Evolutionary conservation across 768 basidiomycete genomes (phyloP), one percentile per base, ranked within the genome.

Genomic region (Boletus sp.): DNA sequence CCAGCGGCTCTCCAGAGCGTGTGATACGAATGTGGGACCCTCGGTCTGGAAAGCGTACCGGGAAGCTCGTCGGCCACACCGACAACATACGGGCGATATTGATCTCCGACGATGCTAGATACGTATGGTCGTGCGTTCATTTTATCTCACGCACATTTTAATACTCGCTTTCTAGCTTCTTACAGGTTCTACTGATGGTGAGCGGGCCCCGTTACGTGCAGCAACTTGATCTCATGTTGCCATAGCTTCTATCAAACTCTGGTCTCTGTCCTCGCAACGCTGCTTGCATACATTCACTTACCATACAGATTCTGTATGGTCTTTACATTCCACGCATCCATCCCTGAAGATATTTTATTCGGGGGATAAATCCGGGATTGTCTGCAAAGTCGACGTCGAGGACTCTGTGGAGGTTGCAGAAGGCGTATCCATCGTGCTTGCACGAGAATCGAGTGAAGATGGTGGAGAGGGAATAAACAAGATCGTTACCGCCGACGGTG

Each of bases 221-320:
- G 7, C 40, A 25, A 7, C 25, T 50, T 50, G 29, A 65, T 64
- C 59, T 54, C 46, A 63, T 55, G 6, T 52, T 30, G 56, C 49
- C n/a, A 46, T 59, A 77, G 75, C 91, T 10, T 93, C 92, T 4
- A 82, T 93, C 70, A 98, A 96, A 68, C 81, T 98, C 29, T 99
- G 97, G 97, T 98, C 95, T 1, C 77, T 98, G 17, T 72, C 81
- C 1, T 83, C 91, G 0, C 94, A 98, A 66, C 81, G 90, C 11
- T 96, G 93, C 64, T 74, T 99, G 15, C 94, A 99, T 64, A 98
- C 96, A 2, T 99, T 98, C 74, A 90, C 91, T 0, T 88, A 98
- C 65, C 96, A 98, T 68, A 85, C 90, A 14, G 93, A 95, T 56
- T 90, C 89, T 14, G 93, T 98, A 43, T 98, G 97, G 96, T 87